Base-by-base conservation (phyloP, 805 yeast species). In the Phaffomyces antillensis region DNA sequence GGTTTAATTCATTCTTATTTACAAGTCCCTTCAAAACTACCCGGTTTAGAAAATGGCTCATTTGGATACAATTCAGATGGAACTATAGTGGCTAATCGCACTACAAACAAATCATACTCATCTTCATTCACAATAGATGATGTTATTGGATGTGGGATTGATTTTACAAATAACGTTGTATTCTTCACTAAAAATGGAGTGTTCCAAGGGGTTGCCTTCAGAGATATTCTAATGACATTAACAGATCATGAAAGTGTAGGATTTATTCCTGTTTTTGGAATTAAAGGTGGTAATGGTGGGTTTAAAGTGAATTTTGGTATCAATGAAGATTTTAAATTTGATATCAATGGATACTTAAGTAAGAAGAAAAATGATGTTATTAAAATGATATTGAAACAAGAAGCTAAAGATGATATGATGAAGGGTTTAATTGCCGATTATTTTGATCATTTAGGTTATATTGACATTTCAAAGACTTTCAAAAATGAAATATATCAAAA, bases 121-220 rank as follows among this genome's bases (percentile, higher is more conserved):
- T 70, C 73, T 36, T 64, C 59, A 28, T 81, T 75, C 59, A 76
- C 80, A 0, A 58, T 65, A 32, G 73, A 73, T 20, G 96, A 88
- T 61, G 68, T 76, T 3, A 72, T 90, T 50, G 97, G 97, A 0
- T 83, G 90, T 62, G 96, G 96, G 5, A 72, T 88, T 23, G 83
- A 89, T 65, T 83, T 77, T 53, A 67, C 74, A 15, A 76, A 75
- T 36, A 73, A 77, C 36, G 65, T 79, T 0, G 72, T 87, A 3
- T 90, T 89, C 54, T 77, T 78, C 51, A 89, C 96, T 0, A 82
- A 85, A 59, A 89, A 90, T 63, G 97, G 96, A 2, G 71, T 85
- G 4, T 66, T 62, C 35, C 58, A 79, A 37, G 84, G 83, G 1
- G 66, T 70, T 34, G 82, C 82, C 3, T 79, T 79, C 50, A 62